phyloP scores from a whole-genome alignment of 352 stramenopile species.

The Thalassiosira mediterranea region DNA sequence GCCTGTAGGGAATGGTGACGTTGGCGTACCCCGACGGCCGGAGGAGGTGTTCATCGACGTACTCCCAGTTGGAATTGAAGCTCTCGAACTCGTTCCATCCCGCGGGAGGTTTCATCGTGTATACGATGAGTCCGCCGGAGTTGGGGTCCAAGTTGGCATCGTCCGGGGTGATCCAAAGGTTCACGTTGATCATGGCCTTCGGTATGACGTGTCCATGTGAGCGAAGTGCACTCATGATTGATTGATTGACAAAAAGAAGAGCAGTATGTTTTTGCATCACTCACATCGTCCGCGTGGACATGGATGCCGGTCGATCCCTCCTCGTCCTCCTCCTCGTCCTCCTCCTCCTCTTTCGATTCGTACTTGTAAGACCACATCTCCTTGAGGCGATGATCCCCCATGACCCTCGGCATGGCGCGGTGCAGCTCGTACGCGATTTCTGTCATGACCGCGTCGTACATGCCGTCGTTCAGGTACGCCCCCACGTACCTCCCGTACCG shows the following conservation, averaged over 20 bases:
- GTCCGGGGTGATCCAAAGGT: constrained; percentile 82
- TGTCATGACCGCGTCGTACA: constrained; percentile 61
- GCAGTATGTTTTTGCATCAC: too few species aligned
- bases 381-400: constrained; percentile 60
- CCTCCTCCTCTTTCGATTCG: constrained; percentile 34
- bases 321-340: not conserved
- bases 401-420: constrained; percentile 56
- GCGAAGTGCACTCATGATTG: too few species aligned
- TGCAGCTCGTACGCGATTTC: constrained; percentile 69
- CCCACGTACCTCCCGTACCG: constrained; percentile 71
- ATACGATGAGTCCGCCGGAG: constrained; percentile 70
- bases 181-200: constrained; percentile 82
- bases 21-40: constrained; percentile 53
- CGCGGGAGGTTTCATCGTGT: constrained; percentile 46
- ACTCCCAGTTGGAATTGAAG: constrained; percentile 57
- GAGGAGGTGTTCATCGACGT: constrained; percentile 45
- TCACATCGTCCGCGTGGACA: constrained; percentile 75
- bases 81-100: constrained; percentile 40
- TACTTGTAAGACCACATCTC: constrained; percentile 82
- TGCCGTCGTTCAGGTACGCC: constrained; percentile 80
- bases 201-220: too few species aligned
- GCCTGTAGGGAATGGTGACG: constrained; percentile 57
- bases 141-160: constrained; percentile 72
- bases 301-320: constrained; percentile 61
- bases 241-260: too few species aligned